Percentiles rank a stretch among this genome's conserved stretches.
These are phyloP conservation scores for Helminthosporium solani DNA, from an alignment of 2,329 filamentous ascomycete species.

Conservation along the genomic window DNA sequence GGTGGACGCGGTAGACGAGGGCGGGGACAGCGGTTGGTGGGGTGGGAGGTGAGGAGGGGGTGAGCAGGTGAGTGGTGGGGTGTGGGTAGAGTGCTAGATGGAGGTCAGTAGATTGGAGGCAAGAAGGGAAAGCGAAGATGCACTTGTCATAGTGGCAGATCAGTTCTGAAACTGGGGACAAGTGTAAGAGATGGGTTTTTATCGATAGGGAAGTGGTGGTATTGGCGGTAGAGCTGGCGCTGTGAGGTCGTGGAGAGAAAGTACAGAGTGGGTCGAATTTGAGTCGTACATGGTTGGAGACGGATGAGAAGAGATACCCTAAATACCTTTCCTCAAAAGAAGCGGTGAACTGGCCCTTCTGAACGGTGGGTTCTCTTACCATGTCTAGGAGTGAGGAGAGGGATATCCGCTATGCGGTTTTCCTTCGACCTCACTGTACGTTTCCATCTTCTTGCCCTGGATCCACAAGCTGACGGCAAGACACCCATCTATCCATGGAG, in stretches of 20 bases:
- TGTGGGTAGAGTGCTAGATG: neutral
- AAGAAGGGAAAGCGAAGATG: neutral
- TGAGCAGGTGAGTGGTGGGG: neutral
- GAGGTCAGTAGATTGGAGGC: neutral
- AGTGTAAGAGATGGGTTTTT: too few species aligned
- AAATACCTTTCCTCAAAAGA: neutral
- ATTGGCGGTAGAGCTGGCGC: neutral
- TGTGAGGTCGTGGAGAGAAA: too few species aligned
- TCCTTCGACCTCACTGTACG: slow-evolving; percentile 10
- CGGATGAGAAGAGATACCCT: slow-evolving; percentile 1
- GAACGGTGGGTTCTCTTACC: slow-evolving; percentile 6
- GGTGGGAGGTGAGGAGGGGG: neutral
- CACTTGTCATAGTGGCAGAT: too few species aligned
- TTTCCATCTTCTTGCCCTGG: neutral
- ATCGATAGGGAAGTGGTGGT: too few species aligned
- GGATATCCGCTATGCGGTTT: slow-evolving; percentile 7
- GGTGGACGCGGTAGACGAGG: slow-evolving; percentile 36
- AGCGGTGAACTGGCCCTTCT: slow-evolving; percentile 9
- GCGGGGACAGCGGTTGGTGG: slow-evolving; percentile 22
- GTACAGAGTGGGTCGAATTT: too few species aligned
- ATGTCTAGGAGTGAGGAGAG: neutral
- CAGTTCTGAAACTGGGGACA: too few species aligned
- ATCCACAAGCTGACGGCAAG: slow-evolving; percentile 8
- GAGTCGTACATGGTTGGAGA: neutral
- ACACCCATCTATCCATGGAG: neutral